phyloP scores from a whole-genome alignment of 2,329 filamentous ascomycete genomes.

The Dactylonectria estremocensis region DNA sequence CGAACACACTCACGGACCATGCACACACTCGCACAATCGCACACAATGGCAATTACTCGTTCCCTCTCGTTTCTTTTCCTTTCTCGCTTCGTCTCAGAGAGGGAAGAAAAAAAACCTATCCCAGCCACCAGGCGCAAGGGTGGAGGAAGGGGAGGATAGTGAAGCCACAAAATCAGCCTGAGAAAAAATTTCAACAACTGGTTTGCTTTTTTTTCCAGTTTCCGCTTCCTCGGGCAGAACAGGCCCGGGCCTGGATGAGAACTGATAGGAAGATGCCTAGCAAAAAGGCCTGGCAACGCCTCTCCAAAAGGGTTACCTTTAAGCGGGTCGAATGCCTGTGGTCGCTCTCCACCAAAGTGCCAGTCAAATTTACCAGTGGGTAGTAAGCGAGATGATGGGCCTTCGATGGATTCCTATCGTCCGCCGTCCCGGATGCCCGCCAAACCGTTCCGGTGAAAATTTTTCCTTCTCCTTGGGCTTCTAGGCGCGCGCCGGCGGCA shows the following conservation, averaged over 20 bases:
- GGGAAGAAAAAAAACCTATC: slow-evolving; percentile 12
- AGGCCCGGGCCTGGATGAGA: slow-evolving; percentile 35
- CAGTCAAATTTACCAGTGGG: slow-evolving; percentile 54
- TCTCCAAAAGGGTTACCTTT: slow-evolving; percentile 37
- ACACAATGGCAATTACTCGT: slow-evolving; percentile 33
- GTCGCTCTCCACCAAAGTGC: slow-evolving; percentile 42
- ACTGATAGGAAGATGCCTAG: slow-evolving; percentile 22
- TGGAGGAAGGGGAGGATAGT: slow-evolving; percentile 20
- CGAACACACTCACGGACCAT: slow-evolving; percentile 37
- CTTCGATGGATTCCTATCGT: slow-evolving; percentile 48
- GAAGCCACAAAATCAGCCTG: slow-evolving; percentile 26
- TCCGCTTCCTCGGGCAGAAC: slow-evolving; percentile 21
- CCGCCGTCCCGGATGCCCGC: slow-evolving; percentile 47
- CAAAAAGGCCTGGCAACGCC: slow-evolving; percentile 30
- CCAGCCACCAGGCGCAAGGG: slow-evolving; percentile 41
- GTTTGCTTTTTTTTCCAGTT: slow-evolving; percentile 33
- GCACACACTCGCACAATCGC: slow-evolving; percentile 36
- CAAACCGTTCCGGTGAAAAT: slow-evolving; percentile 49
- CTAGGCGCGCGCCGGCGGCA: slow-evolving; percentile 50
- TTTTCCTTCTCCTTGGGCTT: slow-evolving; percentile 50
- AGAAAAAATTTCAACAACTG: slow-evolving; percentile 16
- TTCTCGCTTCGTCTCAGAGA: slow-evolving; percentile 34
- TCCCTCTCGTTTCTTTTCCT: slow-evolving; percentile 35
- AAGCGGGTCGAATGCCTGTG: slow-evolving; percentile 33
- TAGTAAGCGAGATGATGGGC: slow-evolving; percentile 55